These are phyloP conservation scores for Populus hybrid DNA, from an alignment of 441 rosid genomes.

Conservation along the genomic window DNA sequence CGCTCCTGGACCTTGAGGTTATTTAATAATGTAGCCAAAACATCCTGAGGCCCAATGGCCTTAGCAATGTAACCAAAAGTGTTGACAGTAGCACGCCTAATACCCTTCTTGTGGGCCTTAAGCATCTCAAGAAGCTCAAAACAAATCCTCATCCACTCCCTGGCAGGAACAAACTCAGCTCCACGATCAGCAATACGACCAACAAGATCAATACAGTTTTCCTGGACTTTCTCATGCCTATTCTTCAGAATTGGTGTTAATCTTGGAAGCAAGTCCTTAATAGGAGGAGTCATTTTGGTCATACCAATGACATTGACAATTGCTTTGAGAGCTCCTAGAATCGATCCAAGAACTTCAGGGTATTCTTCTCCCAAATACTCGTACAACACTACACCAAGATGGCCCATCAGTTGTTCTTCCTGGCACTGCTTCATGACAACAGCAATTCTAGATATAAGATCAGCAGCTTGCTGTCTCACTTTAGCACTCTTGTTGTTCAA, in stretches of 20 bases:
- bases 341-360: no score
- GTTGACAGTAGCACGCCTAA: constrained; percentile 91
- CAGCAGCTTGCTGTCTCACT: no score
- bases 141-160: constrained; percentile 98
- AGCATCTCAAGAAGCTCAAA: constrained; percentile 99
- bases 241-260: constrained; percentile 96
- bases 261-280: constrained; percentile 95
- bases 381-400: no score
- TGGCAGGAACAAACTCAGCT: constrained; percentile 96
- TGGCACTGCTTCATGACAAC: no score
- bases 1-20: constrained; percentile 98
- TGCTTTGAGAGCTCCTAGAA: no score
- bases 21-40: constrained; percentile 84
- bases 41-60: constrained; percentile 99
- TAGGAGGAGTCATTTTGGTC: no score
- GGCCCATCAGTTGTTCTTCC: no score
- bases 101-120: constrained; percentile 97
- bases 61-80: constrained; percentile 97
- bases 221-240: constrained; percentile 98
- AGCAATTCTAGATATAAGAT: no score
- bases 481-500: no score
- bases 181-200: constrained; percentile 99
- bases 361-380: no score
- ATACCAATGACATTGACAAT: no score
- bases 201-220: constrained; percentile 93